These are phyloP conservation scores for Chamaenerion angustifolium DNA, from an alignment of 345 rosid genomes.

Conservation along the genomic window DNA sequence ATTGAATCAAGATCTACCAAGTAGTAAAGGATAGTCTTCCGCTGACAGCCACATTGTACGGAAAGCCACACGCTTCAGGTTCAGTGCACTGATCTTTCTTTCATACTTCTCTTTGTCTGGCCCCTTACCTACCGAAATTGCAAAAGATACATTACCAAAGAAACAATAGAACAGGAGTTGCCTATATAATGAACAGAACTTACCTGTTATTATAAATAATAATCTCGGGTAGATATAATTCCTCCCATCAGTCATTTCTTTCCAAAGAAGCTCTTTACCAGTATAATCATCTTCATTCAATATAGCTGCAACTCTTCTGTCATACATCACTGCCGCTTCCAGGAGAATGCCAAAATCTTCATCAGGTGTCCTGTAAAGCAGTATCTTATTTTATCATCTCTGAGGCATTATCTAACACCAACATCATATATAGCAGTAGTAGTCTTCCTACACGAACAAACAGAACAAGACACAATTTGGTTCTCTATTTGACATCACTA, in stretches of 20 bases:
- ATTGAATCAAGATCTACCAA: conserved; percentile 23
- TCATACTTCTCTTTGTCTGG: conserved; percentile 86
- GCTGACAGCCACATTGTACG: conserved; percentile 95
- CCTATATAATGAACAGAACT: neutral
- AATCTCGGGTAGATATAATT: conserved; percentile 50
- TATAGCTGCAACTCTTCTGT: conserved; percentile 82
- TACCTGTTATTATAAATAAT: conserved; percentile 87
- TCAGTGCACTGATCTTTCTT: conserved; percentile 60
- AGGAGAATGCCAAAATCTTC: conserved; percentile 89
- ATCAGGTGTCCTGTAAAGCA: conserved; percentile 78
- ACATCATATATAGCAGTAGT: too few relatives aligned
- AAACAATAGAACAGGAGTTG: conserved; percentile 1
- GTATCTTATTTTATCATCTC: neutral
- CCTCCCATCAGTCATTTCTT: conserved; percentile 35
- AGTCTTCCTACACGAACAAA: too few relatives aligned
- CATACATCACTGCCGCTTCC: conserved; percentile 96
- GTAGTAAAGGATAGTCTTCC: conserved; percentile 89
- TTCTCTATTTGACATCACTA: too few relatives aligned
- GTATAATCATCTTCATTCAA: conserved; percentile 43
- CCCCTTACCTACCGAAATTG: conserved; percentile 54
- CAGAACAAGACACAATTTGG: too few relatives aligned
- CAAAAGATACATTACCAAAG: neutral
- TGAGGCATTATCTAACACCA: too few relatives aligned
- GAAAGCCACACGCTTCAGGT: conserved; percentile 78
- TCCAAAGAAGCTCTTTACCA: conserved; percentile 28